phyloP scores from a whole-genome alignment of 2,329 filamentous ascomycete species.

The Cryphonectria radicalis region DNA sequence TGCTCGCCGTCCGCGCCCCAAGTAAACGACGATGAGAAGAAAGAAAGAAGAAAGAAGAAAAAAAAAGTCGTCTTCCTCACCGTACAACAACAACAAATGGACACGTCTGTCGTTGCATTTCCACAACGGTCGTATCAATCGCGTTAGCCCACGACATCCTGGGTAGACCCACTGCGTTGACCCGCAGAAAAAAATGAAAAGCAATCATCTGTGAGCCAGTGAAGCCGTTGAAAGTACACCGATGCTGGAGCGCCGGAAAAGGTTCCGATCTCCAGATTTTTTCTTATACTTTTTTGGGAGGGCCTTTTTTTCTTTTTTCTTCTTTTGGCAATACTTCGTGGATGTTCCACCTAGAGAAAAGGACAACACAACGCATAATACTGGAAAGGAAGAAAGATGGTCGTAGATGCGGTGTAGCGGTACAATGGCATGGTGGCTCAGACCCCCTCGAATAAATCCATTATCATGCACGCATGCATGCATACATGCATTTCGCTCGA shows the following conservation, averaged over 20 bases:
- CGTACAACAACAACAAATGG: background rate
- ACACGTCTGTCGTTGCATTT: background rate
- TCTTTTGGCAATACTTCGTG: background rate
- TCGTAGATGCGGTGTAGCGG: background rate
- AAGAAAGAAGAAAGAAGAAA: background rate
- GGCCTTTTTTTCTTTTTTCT: too few species aligned
- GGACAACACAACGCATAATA: too few species aligned
- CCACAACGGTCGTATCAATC: constrained; percentile 10
- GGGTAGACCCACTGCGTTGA: constrained; percentile 11
- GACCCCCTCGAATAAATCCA: background rate
- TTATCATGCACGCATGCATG: background rate
- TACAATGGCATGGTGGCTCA: background rate
- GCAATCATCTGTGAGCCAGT: background rate
- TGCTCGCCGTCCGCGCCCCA: background rate
- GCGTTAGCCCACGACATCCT: constrained; percentile 15
- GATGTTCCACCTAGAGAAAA: too few species aligned
- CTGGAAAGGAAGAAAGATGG: background rate
- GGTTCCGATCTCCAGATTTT: background rate
- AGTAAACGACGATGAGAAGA: background rate
- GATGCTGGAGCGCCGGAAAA: background rate
- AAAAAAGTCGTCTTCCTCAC: background rate
- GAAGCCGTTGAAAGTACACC: too few species aligned
- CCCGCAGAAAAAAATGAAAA: constrained; percentile 1
- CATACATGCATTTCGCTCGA: background rate
- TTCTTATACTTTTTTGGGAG: too few species aligned